Conservation (phyloP, 331 rosid species). For the Acacia pycnantha region DNA sequence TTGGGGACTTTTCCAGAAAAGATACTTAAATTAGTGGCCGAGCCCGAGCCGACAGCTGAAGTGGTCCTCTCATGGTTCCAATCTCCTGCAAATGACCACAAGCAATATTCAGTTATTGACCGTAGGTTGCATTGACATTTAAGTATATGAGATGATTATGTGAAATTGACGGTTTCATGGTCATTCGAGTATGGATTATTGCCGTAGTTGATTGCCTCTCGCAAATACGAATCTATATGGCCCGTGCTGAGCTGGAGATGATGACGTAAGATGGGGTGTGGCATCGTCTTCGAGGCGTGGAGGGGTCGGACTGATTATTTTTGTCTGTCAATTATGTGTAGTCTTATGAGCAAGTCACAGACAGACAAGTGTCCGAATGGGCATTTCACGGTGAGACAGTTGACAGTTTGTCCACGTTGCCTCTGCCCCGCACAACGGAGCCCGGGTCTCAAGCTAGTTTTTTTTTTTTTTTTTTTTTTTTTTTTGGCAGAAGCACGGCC, state of each 20-base stretch:
- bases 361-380: background rate
- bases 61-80: conserved; percentile 24
- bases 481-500: no score
- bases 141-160: no score
- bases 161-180: background rate
- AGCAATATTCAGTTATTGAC: background rate
- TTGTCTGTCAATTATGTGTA: background rate
- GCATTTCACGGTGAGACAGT: no score
- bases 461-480: no score
- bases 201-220: background rate
- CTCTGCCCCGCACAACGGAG: no score
- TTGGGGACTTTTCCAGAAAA: background rate
- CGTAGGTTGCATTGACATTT: background rate
- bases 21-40: conserved; percentile 31
- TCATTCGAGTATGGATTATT: background rate
- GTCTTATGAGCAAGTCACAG: background rate
- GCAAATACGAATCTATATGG: background rate
- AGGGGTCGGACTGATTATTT: background rate
- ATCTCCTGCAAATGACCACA: background rate
- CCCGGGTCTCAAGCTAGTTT: no score
- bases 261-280: conserved; percentile 16
- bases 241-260: background rate
- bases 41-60: conserved; percentile 13
- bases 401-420: no score
- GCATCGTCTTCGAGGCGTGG: background rate